Base-by-base conservation (phyloP, 768 basidiomycete species). In the Tephrocybe sp. region DNA sequence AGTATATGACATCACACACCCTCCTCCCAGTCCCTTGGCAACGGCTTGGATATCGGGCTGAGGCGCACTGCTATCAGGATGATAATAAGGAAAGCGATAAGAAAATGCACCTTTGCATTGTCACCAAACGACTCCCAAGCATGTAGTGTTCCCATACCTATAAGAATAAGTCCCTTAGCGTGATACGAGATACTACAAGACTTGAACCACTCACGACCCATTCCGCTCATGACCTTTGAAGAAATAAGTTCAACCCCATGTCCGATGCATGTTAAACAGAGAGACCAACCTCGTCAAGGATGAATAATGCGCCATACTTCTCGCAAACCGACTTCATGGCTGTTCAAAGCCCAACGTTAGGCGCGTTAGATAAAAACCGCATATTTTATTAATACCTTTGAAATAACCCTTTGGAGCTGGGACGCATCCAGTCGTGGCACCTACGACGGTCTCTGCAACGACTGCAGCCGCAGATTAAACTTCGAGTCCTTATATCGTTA, bases 1-100 rank as follows among this genome's bases (percentile, higher is more conserved):
- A 15, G 17, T 36, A 32, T 4, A 49, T 17, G 11, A 12, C n/a
- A 26, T 15, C 34, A 32, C 79, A 58, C 65, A 90, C 84, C 93
- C 93, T 68, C 91, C 93, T 42, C 90, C 92, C 6, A 95, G 79
- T 12, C 93, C 91, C 66, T 96, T 95, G 1, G 92, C 93, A 25
- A 94, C 77, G 6, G 90, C 88, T 68, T 95, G 92, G 25, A 95
- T 75, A 68, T 95, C 93, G 34, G 93, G 93, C 77, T 78, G 54
- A 1, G 28, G 11, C 28, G 11, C 50, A 17, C 21, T 54, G 15
- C 30, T 46, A 26, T 49, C 41, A 50, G 14, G 45, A 28, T 15
- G 17, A 9, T 14, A 4, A 33, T 10, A 23, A 20, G 15, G 34
- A 49, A 14, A 18, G 47, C 46, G 17, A 60, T 15, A 15, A 14